Evolutionary conservation across 106 monocot species (phyloP).

Genomic region (Hemerocallis citrina): DNA sequence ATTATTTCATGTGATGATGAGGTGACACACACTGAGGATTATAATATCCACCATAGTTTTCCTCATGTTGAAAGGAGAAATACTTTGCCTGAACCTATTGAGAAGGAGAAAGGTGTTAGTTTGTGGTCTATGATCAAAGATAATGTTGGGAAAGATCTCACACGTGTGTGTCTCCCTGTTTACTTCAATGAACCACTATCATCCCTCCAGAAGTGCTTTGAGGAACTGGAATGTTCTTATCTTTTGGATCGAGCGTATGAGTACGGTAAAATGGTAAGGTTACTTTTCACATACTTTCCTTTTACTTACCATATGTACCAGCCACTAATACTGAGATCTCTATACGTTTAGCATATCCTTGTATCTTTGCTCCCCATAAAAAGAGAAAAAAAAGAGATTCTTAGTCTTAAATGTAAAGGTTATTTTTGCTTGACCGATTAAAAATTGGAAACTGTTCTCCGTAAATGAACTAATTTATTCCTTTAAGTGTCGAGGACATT

Average conservation of each 20-base stretch:
- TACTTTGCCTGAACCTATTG: constrained; percentile 55
- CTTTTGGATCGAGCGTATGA: constrained; percentile 85
- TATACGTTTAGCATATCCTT: no score
- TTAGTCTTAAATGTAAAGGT: no score
- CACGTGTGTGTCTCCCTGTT: constrained; percentile 80
- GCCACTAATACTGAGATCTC: no score
- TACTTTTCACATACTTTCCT: not conserved
- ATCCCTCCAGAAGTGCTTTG: constrained; percentile 85
- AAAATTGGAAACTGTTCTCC: no score
- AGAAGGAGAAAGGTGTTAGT: constrained; percentile 78
- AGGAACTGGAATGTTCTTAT: constrained; percentile 81
- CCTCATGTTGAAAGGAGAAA: constrained; percentile 31
- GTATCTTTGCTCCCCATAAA: no score
- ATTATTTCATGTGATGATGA: constrained; percentile 1
- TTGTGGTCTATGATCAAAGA: constrained; percentile 90
- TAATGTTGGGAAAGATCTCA: constrained; percentile 87
- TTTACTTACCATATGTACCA: no score
- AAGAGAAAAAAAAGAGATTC: no score
- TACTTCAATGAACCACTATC: constrained; percentile 88
- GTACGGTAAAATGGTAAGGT: constrained; percentile 63
- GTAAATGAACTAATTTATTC: no score
- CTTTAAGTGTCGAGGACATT: no score
- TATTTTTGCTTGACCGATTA: no score
- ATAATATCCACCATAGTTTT: constrained; percentile 7
- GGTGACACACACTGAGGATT: constrained; percentile 1